Evolutionary conservation across 164 flowering plant species (phyloP).

Genomic region (Vitis riparia): DNA sequence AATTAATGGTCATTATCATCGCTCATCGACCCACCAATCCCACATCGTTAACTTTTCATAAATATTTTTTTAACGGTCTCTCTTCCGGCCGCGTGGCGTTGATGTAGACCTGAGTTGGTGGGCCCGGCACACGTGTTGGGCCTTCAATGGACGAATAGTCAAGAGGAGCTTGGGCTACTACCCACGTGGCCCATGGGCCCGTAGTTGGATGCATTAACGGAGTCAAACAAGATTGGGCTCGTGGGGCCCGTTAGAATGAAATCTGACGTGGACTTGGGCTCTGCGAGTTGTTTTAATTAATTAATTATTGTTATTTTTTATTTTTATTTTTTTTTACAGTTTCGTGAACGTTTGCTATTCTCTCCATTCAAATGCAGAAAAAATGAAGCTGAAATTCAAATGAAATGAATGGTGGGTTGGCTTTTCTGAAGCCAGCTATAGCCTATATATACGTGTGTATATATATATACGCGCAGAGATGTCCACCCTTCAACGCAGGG

Average conservation of each 20-base stretch:
- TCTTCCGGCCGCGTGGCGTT: conserved; percentile 6
- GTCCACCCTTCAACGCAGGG: conserved; percentile 2
- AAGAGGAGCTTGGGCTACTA: not conserved
- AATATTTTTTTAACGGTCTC: conserved; percentile 2
- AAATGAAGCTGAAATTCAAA: conserved; percentile 49
- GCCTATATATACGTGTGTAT: conserved; percentile 31
- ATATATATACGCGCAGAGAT: not conserved
- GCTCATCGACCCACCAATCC: not conserved
- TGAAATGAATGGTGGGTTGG: conserved; percentile 31
- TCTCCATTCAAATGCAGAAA: conserved; percentile 30
- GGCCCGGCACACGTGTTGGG: conserved; percentile 15
- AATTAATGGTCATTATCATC: conserved; percentile 6
- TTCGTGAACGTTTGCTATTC: conserved; percentile 10
- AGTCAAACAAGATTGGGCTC: conserved; percentile 16
- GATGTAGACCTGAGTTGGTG: not conserved
- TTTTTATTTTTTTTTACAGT: not conserved
- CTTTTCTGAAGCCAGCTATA: not conserved
- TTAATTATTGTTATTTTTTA: not conserved
- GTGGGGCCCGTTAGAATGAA: conserved; percentile 8
- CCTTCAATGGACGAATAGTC: not conserved
- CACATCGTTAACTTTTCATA: not conserved
- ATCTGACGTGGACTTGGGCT: conserved; percentile 15
- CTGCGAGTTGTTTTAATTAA: not conserved
- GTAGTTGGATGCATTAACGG: not conserved
- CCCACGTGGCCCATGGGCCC: conserved; percentile 22